Evolutionary conservation across 805 yeast species (phyloP), one percentile per base, ranked within the genome.

Genomic region (Blastobotrys attinorum): DNA sequence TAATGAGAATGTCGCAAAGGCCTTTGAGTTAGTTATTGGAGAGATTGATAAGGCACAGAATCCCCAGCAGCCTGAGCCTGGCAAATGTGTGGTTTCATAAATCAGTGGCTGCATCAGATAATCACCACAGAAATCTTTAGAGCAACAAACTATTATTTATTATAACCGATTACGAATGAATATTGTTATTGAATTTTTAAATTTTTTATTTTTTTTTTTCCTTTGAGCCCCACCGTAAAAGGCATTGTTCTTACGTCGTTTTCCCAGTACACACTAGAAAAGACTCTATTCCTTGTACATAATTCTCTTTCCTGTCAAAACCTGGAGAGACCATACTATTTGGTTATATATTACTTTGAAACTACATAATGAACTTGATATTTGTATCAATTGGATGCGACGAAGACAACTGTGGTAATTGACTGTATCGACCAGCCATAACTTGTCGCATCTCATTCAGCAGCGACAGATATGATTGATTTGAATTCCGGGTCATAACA

Each of bases 371-470:
- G 50, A 77, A 77, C 49, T 66, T 71, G 42, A 75, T 56, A 48
- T 76, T 75, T 25, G 69, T 67, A 52, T 85, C 90, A 49, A 83
- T 75, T n/a, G 89, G 90, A 62, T 85, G 95, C 2, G 88, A 79
- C 5, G 85, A 66, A 20, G 87, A 77, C 45, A 86, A 65, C 64
- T 86, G 96, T 1, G 95, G 95, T 56, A 83, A 84, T 62, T 87
- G 96, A 6, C 81, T 63, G 64, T 83, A 86, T 59, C 79, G 81
- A 0, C 72, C 72, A 17, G 67, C 57, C 67, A 86, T 69, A 34
- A 77, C 75, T 23, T 67, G 59, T 57, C 96, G 72, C 75, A 83
- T 78, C 49, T 78, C 76, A 61, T 83, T 82, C 59, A 86, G 66
- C 46, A 86, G 66, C 3, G 85, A 70, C 44, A 84, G 55, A 56